Evolutionary conservation across 441 rosid genomes (phyloP).

Genomic region (Brassica hybrid): DNA sequence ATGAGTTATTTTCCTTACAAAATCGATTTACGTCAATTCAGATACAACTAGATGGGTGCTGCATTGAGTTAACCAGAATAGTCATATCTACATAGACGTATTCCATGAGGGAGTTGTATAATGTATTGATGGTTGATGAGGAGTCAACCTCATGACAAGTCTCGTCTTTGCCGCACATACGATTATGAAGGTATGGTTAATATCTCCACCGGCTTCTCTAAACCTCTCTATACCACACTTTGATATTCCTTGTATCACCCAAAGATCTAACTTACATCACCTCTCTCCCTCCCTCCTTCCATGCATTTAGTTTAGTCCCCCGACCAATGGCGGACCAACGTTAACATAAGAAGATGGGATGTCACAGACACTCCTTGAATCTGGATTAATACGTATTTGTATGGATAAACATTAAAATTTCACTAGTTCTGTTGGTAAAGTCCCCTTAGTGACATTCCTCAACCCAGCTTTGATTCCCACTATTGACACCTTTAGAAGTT

Average conservation of each 20-base stretch:
- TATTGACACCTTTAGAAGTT: no score
- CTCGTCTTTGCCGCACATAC: conserved; percentile 41
- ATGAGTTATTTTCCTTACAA: neutral
- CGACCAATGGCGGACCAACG: no score
- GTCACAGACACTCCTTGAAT: no score
- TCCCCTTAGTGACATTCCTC: no score
- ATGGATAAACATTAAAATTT: no score
- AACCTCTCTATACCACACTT: conserved; percentile 41
- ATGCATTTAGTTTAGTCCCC: no score
- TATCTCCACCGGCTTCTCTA: conserved; percentile 39
- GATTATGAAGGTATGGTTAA: conserved; percentile 23
- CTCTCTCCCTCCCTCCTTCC: neutral
- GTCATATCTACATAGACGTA: conserved; percentile 30
- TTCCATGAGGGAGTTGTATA: conserved; percentile 34
- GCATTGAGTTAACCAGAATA: neutral
- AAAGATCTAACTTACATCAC: conserved; percentile 42
- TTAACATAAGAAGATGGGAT: no score
- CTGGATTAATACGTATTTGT: no score
- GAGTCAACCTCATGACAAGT: conserved; percentile 42
- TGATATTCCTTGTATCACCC: conserved; percentile 39
- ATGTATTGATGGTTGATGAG: conserved; percentile 26
- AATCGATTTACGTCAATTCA: conserved; percentile 1
- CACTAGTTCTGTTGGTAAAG: no score
- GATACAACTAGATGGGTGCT: conserved; percentile 4
- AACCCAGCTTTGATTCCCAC: no score